Evolutionary conservation across 169 alveolate genomes (phyloP), one percentile per base, ranked within the genome.

Genomic region (Toxoplasma gondii): DNA sequence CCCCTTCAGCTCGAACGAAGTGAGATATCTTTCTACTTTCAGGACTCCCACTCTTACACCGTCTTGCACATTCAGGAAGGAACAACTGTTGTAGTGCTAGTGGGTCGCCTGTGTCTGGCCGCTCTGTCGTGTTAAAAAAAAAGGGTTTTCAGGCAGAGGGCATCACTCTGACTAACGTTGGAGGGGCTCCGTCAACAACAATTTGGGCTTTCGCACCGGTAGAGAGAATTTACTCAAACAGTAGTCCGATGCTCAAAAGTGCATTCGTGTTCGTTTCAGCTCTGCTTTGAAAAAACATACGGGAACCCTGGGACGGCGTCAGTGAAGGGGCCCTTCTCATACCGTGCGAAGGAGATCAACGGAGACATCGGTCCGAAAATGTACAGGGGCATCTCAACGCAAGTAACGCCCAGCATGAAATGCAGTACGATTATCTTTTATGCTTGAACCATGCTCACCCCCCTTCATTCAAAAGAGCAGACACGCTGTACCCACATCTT

Each of bases 141-240:
- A 34, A 17, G 12, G 53, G 24, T 0, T 45, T 45, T 31, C 74
- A 92, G 94, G 94, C 94, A 38, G 64, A 70, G 69, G 94, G 94
- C 38, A 92, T 83, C 78, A 92, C 94, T 12, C 81, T 92, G 19
- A 67, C 83, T 36, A 92, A 92, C 43, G 92, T 92, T 49, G 94
- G 94, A 27, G 92, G 82, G 67, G 45, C 92, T 53, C 70, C 94
- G 38, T 53, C 64, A 67, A 82, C 92, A 17, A 64, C 64, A 64
- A 44, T 92, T 19, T 92, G 94, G 94, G 94, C 94, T 2, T 92
- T 92, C 81, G 94, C 94, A 31, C 94, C 94, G 39, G 94, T 92
- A 83, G n/a, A 29, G 7, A 82, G 31, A 24, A 36, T 19, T 7
- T 29, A 27, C 54, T 10, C 4, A 16, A n/a, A 24, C 31, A 43